These are phyloP conservation scores for Aspergillus sp. DNA, from an alignment of 2,329 filamentous ascomycete species.

Conservation along the genomic window DNA sequence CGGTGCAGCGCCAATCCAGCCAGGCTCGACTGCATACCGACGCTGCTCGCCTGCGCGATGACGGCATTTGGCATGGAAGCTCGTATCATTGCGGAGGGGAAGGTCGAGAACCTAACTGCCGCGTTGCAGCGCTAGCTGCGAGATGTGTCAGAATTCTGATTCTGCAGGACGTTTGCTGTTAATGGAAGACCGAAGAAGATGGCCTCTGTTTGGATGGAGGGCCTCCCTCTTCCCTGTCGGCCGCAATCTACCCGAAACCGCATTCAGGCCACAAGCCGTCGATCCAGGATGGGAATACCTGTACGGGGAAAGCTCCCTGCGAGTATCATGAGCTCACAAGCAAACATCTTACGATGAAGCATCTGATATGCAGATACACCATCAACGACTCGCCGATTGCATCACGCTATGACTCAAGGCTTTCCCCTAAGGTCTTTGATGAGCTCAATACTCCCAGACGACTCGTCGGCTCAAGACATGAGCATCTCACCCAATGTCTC, in stretches of 20 bases:
- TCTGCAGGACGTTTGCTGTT: background rate
- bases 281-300: slow-evolving; percentile 1
- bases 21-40: background rate
- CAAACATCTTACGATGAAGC: background rate
- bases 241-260: background rate
- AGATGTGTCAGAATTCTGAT: slow-evolving; percentile 4
- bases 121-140: background rate
- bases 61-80: background rate
- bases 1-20: background rate
- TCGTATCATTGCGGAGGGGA: slow-evolving; percentile 2
- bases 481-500: background rate
- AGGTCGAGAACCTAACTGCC: background rate
- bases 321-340: background rate
- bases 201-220: background rate
- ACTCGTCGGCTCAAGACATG: background rate
- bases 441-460: background rate
- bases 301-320: background rate
- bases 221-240: background rate
- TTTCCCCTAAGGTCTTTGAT: too few species aligned
- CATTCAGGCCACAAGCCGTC: background rate
- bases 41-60: background rate
- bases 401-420: background rate
- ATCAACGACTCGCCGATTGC: background rate
- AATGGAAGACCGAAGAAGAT: background rate
- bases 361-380: background rate